Conservation (phyloP, 805 yeast species). For the Yarrowia deformans region DNA sequence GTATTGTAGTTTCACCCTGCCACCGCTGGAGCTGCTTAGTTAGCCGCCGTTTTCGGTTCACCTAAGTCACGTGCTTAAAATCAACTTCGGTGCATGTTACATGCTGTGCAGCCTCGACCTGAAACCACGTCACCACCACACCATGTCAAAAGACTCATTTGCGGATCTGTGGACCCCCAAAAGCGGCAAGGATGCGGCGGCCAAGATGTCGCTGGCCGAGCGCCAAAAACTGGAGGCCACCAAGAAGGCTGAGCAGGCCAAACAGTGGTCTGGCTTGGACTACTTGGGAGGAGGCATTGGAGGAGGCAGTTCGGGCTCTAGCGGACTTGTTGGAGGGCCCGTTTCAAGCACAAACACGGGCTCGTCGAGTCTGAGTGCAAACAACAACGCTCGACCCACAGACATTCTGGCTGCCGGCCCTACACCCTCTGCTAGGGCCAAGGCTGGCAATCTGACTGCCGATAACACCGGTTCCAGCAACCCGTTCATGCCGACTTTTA, state of each 20-base stretch:
- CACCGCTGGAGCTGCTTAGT: background rate
- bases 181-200: conserved; percentile 15
- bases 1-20: background rate
- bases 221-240: conserved; percentile 33
- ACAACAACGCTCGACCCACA: conserved; percentile 2
- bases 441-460: conserved; percentile 13
- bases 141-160: conserved; percentile 31
- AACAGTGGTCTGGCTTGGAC: conserved; percentile 24
- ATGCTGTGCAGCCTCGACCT: conserved; percentile 32
- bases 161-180: conserved; percentile 23
- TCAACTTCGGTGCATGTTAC: conserved; percentile 15
- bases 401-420: conserved; percentile 24
- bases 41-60: background rate
- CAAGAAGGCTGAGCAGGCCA: conserved; percentile 37
- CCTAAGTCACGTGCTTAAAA: conserved; percentile 3
- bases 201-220: conserved; percentile 38
- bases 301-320: conserved; percentile 11
- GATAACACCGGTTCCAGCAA: conserved; percentile 30
- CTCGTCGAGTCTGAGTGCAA: conserved; percentile 13
- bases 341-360: conserved; percentile 16
- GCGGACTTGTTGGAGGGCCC: background rate
- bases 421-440: background rate
- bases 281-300: conserved; percentile 20
- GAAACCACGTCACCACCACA: conserved; percentile 34
- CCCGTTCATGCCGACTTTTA: conserved; percentile 28